Evolutionary conservation across 176 grass and related monocot species (phyloP).

Genomic region (Triticum monococcum): DNA sequence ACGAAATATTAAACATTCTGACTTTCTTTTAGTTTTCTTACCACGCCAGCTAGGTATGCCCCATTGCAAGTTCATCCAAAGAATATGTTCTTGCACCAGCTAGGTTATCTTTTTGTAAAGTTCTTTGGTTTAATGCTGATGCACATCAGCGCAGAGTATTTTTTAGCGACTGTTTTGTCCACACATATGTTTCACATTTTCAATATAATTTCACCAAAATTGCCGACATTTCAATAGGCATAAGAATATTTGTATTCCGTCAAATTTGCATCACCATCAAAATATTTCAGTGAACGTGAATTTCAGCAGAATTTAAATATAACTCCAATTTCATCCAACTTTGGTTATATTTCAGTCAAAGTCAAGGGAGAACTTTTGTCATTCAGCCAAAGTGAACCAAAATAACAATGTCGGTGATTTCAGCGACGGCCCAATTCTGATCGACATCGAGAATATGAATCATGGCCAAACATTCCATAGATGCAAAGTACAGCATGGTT

Average conservation of each 20-base stretch:
- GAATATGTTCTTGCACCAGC: no score
- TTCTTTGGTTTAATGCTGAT: not conserved
- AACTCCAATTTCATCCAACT: not conserved
- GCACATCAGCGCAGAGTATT: not conserved
- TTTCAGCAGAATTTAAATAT: not conserved
- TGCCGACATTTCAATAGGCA: no score
- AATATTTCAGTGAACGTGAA: not conserved
- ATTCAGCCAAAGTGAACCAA: not conserved
- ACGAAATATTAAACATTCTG: not conserved
- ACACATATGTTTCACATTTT: no score
- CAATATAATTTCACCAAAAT: no score
- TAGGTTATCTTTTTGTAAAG: not conserved
- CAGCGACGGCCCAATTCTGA: not conserved
- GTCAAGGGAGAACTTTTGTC: not conserved
- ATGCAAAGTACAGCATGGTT: not conserved
- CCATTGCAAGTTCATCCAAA: not conserved
- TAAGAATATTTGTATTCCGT: no score
- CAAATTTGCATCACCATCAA: not conserved
- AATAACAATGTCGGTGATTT: not conserved
- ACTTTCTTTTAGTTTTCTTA: not conserved
- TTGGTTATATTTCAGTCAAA: not conserved
- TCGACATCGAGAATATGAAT: not conserved
- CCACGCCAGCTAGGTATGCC: not conserved
- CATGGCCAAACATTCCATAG: not conserved
- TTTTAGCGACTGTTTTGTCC: not conserved